Conservation (phyloP, 2,329 filamentous ascomycete genomes). For the Epichloe amarillans region DNA sequence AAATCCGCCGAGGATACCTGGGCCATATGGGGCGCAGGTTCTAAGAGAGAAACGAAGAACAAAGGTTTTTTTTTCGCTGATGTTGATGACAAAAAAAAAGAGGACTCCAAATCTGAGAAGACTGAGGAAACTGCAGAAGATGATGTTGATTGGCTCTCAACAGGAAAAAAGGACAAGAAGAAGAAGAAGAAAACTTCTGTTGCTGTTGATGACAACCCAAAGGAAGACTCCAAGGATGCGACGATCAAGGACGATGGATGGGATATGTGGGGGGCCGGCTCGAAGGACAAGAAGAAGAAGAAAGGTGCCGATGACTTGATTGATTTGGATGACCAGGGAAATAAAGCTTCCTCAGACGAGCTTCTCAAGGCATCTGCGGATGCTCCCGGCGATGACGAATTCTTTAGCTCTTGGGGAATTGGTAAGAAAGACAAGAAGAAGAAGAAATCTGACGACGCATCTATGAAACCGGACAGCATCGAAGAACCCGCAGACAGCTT, state of each 20-base stretch:
- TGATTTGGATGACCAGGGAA: slow-evolving; percentile 19
- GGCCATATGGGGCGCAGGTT: neutral
- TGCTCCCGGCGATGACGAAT: slow-evolving; percentile 31
- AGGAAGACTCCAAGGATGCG: slow-evolving; percentile 2
- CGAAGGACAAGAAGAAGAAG: slow-evolving; percentile 23
- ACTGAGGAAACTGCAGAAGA: neutral
- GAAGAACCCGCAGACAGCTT: slow-evolving; percentile 30
- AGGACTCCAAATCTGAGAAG: slow-evolving; percentile 9
- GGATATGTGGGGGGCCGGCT: neutral
- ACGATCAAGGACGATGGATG: neutral
- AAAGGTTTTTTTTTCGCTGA: slow-evolving; percentile 3
- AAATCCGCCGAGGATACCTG: slow-evolving; percentile 3
- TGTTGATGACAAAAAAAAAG: neutral
- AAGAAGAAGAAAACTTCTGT: slow-evolving; percentile 7
- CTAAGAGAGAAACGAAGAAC: slow-evolving; percentile 10
- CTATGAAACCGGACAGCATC: slow-evolving; percentile 26
- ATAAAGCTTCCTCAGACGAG: slow-evolving; percentile 13
- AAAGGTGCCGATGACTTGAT: slow-evolving; percentile 24
- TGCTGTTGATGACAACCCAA: slow-evolving; percentile 1
- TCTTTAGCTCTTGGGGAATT: slow-evolving; percentile 43
- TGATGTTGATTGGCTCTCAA: neutral
- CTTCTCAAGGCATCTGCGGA: slow-evolving; percentile 17
- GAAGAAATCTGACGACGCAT: slow-evolving; percentile 17
- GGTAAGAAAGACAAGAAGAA: slow-evolving; percentile 35
- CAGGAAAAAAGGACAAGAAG: slow-evolving; percentile 3